Evolutionary conservation across 345 rosid species (phyloP), one percentile per base, ranked within the genome.

Genomic region (Linum tenue): DNA sequence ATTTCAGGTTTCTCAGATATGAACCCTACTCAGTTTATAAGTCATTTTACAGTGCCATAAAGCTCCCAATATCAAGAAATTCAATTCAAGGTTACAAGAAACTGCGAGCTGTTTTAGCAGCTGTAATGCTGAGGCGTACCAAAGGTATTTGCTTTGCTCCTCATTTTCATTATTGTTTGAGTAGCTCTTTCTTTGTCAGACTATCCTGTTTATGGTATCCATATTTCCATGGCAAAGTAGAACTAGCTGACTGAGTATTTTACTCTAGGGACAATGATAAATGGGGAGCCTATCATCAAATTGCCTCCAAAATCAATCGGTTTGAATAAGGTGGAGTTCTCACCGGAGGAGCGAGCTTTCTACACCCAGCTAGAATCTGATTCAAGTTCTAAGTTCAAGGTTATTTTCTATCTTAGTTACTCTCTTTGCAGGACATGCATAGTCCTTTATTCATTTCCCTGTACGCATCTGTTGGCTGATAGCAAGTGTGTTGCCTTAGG

Each of bases 91-190:
- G 98, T 64, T 92, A 92, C 90, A 89, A 83, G 84, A 92, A 87
- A 85, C 84, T 92, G 73, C 95, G 90, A 79, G 96, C 86, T 61
- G 81, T 92, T 72, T 75, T 92, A 69, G 86, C 83, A 77, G 92
- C 90, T 70, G 72, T 90, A 78, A 87, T 92, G 98, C 70, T 92
- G 70, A 94, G 98, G n/a, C 98, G 98, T 65, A 87, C 98, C 42
- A 92, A 92, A 90, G 96, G 98, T 92, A 66, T 79, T 55, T 70
- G 39, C 70, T n/a, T 59, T 56, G 31, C 31, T 22, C 31, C 31
- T 22, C 31, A 22, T 22, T 22, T 22, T 22, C 31, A 22, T 22
- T 22, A 22, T 22, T 22, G 31, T 22, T 22, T 22, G 31, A 22
- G 31, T 22, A 22, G 31, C 31, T 22, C 31, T 22, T 22, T 22